These are phyloP conservation scores for Aspergillus neotritici DNA, from an alignment of 2,329 filamentous ascomycete genomes.

Conservation along the genomic window DNA sequence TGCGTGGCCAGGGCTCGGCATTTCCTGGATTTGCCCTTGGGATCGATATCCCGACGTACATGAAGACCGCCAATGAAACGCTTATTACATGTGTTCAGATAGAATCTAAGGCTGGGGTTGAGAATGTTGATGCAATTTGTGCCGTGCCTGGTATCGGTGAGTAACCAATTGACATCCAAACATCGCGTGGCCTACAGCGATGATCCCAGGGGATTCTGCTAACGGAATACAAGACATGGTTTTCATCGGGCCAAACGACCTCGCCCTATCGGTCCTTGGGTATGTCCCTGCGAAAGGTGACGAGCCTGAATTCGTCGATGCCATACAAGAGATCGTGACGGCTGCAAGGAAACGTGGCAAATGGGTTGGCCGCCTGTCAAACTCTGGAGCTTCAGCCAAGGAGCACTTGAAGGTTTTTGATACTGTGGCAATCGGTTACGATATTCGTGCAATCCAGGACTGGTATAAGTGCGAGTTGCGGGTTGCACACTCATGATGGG, in stretches of 20 bases:
- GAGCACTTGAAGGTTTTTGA: slow-evolving; percentile 37
- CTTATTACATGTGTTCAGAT: slow-evolving; percentile 35
- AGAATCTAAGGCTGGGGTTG: slow-evolving; percentile 33
- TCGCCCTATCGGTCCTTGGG: no score
- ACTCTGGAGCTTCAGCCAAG: no score
- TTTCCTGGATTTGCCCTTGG: slow-evolving; percentile 29
- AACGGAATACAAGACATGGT: slow-evolving; percentile 19
- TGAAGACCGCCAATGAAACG: slow-evolving; percentile 28
- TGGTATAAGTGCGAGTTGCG: slow-evolving; percentile 46
- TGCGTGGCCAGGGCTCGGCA: slow-evolving; percentile 23
- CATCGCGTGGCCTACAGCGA: no score
- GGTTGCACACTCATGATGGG: slow-evolving; percentile 38
- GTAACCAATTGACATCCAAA: no score
- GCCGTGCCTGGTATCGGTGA: slow-evolving; percentile 30
- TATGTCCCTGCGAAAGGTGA: no score
- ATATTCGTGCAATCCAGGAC: slow-evolving; percentile 46
- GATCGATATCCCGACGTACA: slow-evolving; percentile 24
- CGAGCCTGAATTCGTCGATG: slow-evolving; percentile 53
- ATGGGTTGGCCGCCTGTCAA: slow-evolving; percentile 53
- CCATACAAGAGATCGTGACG: slow-evolving; percentile 53
- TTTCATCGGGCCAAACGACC: slow-evolving; percentile 32
- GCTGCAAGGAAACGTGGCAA: slow-evolving; percentile 59
- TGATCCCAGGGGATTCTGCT: neutral
- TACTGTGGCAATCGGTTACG: slow-evolving; percentile 42
- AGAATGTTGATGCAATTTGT: slow-evolving; percentile 38